Percentiles rank a stretch among this genome's conserved stretches.
phyloP scores from a whole-genome alignment of 2,329 filamentous ascomycete species.

The Exophiala sp. region DNA sequence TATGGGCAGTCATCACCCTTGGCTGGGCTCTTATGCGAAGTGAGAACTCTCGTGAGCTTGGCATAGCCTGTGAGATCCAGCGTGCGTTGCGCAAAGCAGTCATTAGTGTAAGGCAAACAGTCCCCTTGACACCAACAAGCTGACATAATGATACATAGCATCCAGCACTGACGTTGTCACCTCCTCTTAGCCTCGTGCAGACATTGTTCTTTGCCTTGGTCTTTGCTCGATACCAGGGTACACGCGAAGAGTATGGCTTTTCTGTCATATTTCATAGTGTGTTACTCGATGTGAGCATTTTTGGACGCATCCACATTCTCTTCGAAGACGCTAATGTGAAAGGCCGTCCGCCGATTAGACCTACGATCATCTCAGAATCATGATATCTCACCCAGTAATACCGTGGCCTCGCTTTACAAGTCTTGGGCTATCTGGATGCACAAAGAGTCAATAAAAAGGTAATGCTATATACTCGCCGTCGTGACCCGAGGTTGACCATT shows the following conservation, averaged over 20 bases:
- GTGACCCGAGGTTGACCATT: not conserved
- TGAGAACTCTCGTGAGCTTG: constrained; percentile 3
- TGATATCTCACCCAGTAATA: not conserved
- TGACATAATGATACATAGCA: constrained; percentile 1
- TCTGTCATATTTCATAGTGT: constrained; percentile 12
- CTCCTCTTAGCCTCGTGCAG: constrained; percentile 11
- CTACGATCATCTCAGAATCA: not conserved
- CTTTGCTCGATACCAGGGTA: constrained; percentile 12
- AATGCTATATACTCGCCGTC: too few species aligned
- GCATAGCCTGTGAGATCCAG: constrained; percentile 5
- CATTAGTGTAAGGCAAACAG: not conserved
- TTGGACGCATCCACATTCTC: not conserved
- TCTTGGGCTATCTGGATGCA: constrained; percentile 5
- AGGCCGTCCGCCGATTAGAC: constrained; percentile 2
- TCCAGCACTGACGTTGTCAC: constrained; percentile 1
- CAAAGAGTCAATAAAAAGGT: constrained; percentile 1
- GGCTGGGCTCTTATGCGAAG: constrained; percentile 9
- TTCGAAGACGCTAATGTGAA: not conserved
- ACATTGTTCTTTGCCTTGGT: constrained; percentile 6
- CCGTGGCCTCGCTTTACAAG: too few species aligned
- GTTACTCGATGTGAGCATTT: constrained; percentile 1
- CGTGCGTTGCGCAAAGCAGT: constrained; percentile 5
- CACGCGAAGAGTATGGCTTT: constrained; percentile 10
- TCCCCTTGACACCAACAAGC: not conserved
- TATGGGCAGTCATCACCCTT: constrained; percentile 8